Conservation (phyloP, 768 basidiomycete genomes). For the Boletus fagicola region DNA sequence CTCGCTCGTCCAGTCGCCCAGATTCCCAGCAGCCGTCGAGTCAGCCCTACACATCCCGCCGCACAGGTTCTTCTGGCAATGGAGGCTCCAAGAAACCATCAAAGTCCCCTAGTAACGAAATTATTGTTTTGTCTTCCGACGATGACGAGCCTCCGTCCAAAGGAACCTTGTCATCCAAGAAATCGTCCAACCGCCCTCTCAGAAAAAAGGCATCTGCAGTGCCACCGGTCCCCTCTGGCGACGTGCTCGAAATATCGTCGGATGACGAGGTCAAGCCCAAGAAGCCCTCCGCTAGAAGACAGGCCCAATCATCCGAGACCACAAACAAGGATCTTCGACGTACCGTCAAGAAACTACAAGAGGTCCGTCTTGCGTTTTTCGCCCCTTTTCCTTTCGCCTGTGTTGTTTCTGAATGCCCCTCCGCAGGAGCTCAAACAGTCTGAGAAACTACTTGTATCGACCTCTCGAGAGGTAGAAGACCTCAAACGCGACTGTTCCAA, state of each 20-base stretch:
- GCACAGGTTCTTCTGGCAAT: conserved; percentile 5
- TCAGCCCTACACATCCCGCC: conserved; percentile 9
- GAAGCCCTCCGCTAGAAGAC: conserved; percentile 12
- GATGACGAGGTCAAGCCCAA: conserved; percentile 42
- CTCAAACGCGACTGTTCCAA: conserved; percentile 15
- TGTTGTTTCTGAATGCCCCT: background rate
- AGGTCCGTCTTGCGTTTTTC: conserved; percentile 32
- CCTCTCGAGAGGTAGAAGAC: conserved; percentile 20
- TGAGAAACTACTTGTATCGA: conserved; percentile 6
- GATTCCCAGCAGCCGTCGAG: background rate
- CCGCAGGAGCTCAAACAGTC: conserved; percentile 23
- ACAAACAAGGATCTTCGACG: conserved; percentile 31
- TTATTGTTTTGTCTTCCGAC: conserved; percentile 38
- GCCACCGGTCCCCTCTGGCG: conserved; percentile 22
- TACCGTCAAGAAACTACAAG: conserved; percentile 43
- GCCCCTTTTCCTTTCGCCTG: background rate
- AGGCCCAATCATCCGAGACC: conserved; percentile 16
- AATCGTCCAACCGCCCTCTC: background rate
- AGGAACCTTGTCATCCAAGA: conserved; percentile 17
- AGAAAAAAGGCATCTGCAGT: conserved; percentile 22
- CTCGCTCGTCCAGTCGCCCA: conserved; percentile 28
- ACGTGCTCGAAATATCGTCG: conserved; percentile 59
- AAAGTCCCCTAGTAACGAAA: conserved; percentile 20
- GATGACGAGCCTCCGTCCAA: conserved; percentile 25
- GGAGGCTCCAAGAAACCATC: conserved; percentile 16